phyloP scores from a whole-genome alignment of 129 eudicot genomes.

The Smallanthus sonchifolius region DNA sequence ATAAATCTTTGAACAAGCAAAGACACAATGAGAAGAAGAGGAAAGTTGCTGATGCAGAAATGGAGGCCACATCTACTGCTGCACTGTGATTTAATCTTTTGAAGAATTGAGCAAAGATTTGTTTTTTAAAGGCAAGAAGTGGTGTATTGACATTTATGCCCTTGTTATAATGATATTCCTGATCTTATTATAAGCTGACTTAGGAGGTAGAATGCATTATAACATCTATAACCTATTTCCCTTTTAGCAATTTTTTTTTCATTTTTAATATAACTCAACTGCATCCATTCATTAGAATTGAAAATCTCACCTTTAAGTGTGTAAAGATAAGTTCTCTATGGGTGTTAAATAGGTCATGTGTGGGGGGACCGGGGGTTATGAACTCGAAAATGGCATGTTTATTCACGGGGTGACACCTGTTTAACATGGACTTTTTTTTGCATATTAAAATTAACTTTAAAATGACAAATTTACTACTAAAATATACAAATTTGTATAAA shows the following conservation, averaged over 20 bases:
- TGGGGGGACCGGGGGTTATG: too few species aligned
- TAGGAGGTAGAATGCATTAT: not conserved
- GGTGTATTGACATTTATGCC: conserved; percentile 3
- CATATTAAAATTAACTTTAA: too few species aligned
- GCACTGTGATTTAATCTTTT: conserved; percentile 5
- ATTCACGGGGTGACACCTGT: too few species aligned
- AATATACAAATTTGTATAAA: too few species aligned
- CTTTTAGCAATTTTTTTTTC: not conserved
- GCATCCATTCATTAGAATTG: too few species aligned
- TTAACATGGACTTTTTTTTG: too few species aligned
- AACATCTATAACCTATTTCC: not conserved
- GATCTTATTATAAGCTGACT: not conserved
- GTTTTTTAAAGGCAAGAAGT: not conserved
- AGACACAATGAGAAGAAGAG: conserved; percentile 32
- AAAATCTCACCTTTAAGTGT: too few species aligned
- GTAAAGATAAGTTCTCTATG: not conserved
- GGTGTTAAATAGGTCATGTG: not conserved
- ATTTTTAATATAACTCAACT: not conserved
- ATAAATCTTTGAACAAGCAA: conserved; percentile 50
- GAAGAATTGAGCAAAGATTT: conserved; percentile 1
- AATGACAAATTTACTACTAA: too few species aligned
- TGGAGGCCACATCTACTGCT: conserved; percentile 11
- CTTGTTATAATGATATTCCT: not conserved
- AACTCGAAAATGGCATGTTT: too few species aligned
- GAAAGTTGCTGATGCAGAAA: conserved; percentile 24